phyloP scores from a whole-genome alignment of 306 rosid genomes.

The Castanea sativa region DNA sequence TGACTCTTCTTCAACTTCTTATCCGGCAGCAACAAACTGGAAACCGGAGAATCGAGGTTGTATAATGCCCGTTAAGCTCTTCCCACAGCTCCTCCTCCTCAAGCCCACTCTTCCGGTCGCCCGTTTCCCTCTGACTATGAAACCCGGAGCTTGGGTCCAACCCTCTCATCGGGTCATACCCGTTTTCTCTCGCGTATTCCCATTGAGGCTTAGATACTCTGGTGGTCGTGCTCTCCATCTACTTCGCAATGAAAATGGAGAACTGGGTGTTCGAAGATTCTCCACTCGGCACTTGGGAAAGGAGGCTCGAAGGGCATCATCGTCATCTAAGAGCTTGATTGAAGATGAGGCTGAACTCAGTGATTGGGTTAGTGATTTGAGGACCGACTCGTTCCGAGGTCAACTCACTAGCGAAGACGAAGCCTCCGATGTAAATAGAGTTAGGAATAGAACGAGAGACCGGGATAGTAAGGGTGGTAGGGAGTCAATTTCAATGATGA shows the following conservation, averaged over 20 bases:
- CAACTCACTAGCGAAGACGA: slow-evolving; percentile 33
- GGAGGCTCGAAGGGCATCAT: slow-evolving; percentile 26
- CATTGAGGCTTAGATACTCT: slow-evolving; percentile 44
- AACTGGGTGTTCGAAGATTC: slow-evolving; percentile 29
- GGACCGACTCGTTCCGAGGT: slow-evolving; percentile 34
- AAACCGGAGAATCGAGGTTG: not conserved
- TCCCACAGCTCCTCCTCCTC: slow-evolving; percentile 62
- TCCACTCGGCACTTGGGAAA: slow-evolving; percentile 36
- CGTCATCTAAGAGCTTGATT: slow-evolving; percentile 46
- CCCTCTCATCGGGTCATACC: slow-evolving; percentile 30
- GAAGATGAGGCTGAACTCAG: slow-evolving; percentile 90
- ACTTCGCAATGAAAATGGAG: slow-evolving; percentile 21
- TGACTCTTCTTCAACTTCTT: not conserved
- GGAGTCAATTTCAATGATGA: slow-evolving; percentile 12
- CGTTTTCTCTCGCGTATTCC: slow-evolving; percentile 50
- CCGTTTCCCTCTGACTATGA: slow-evolving; percentile 37
- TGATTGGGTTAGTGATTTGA: slow-evolving; percentile 72
- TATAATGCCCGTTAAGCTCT: slow-evolving; percentile 52
- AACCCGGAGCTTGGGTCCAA: slow-evolving; percentile 22
- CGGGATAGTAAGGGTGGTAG: slow-evolving; percentile 11
- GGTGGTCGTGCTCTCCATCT: slow-evolving; percentile 13
- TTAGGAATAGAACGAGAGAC: slow-evolving; percentile 21
- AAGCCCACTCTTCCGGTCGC: slow-evolving; percentile 32
- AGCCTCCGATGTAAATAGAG: slow-evolving; percentile 24
- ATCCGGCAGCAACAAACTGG: not conserved